Evolutionary conservation across 2,329 filamentous ascomycete species (phyloP), one percentile per base, ranked within the genome.

Genomic region (Clathrospora elynae): DNA sequence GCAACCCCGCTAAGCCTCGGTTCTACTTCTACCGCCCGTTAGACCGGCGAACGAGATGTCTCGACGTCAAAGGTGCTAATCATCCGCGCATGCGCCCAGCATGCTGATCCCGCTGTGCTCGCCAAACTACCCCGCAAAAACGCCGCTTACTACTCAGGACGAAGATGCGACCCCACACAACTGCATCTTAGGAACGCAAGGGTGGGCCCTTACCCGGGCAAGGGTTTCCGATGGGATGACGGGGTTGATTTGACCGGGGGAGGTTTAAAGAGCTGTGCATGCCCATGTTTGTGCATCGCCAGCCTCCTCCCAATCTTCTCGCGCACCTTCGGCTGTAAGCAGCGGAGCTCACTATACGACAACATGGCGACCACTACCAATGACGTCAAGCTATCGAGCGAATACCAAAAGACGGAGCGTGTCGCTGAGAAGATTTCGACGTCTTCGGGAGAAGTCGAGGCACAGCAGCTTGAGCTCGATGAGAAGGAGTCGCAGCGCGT

Each of bases 401-500:
- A 53, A 16, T 49, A 54, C 13, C 53, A 51, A 42, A 53, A 42
- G 13, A 50, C 54, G 22, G 63, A 66, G 30, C 41, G 63, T 41
- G 14, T 67, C 2, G 51, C 35, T 2, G 62, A 67, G 36, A 66
- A 66, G 47, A 46, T 31, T 2, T 51, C 47, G 5, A 59, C 42
- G 3, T 62, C 61, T 0, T 59, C 61, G 5, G 57, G 24, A 10
- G 57, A 62, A 43, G 26, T 65, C 6, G 65, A 65, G 34, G 55
- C 61, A 2, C 58, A 63, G 16, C 31, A 41, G 24, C 28, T 61
- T 9, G 57, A 62, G 28, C 38, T 57, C 11, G 51, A 60, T 22
- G 64, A 66, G 18, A 51, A 46, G 12, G 64, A 68, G 31, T 59
- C 57, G 2, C 53, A 48, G 6, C 46, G 59, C 5, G 64, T 73